phyloP scores from a whole-genome alignment of 805 yeast species.

The Wickerhamomyces mucosus region DNA sequence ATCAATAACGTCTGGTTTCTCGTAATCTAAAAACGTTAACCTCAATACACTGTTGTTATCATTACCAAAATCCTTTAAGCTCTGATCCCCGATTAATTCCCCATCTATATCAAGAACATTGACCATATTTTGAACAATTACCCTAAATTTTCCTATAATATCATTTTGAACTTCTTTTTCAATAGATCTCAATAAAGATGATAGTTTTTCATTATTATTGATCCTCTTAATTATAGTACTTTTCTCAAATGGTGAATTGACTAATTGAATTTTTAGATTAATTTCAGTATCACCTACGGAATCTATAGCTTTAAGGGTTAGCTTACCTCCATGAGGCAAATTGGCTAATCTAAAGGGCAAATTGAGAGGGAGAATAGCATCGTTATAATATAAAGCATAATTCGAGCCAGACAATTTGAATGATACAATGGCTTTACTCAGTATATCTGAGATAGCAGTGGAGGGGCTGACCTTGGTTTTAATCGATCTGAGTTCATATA shows the following conservation, averaged over 20 bases:
- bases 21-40: too few relatives aligned
- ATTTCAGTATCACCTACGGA: slow-evolving; percentile 7
- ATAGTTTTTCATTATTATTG: slow-evolving; percentile 7
- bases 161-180: slow-evolving; percentile 12
- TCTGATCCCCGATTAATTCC: too few relatives aligned
- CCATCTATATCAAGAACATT: too few relatives aligned
- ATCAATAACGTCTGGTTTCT: too few relatives aligned
- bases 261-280: slow-evolving; percentile 23
- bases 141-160: too few relatives aligned
- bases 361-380: slow-evolving; percentile 24
- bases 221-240: slow-evolving; percentile 19
- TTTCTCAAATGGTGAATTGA: slow-evolving; percentile 16
- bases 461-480: slow-evolving; percentile 27
- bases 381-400: slow-evolving; percentile 21
- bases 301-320: slow-evolving; percentile 24
- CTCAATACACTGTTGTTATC: too few relatives aligned
- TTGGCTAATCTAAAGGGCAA: slow-evolving; percentile 35
- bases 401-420: slow-evolving; percentile 24
- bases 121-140: too few relatives aligned
- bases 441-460: slow-evolving; percentile 27
- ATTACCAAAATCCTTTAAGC: too few relatives aligned
- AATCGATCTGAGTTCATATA: slow-evolving; percentile 24
- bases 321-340: slow-evolving; percentile 35
- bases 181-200: slow-evolving; percentile 9
- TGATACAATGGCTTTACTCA: slow-evolving; percentile 25